Base-by-base conservation (phyloP, 1,284 basidiomycete species). In the Trichosporon sp. region DNA sequence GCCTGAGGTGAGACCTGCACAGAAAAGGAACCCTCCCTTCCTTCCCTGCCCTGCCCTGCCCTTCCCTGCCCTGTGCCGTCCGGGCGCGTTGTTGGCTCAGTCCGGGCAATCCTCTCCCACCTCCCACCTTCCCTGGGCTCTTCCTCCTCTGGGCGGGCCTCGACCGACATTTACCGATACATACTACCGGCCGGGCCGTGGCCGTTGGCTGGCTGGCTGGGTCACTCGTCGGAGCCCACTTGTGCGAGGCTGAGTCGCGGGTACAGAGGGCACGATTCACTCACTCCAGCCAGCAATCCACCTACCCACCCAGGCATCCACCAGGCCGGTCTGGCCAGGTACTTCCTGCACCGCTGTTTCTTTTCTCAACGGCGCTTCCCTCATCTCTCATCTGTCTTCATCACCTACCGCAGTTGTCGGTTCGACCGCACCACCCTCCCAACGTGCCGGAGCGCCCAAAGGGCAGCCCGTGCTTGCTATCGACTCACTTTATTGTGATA, bases 361-460 rank as follows among this genome's bases (percentile, higher is more conserved):
- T 29, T 54, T 52, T 54, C 49, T 54, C 49, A 54, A 54, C 56
- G 33, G 32, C 27, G 49, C 49, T 56, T 10, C 14, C 10, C 16
- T 14, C 56, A 23, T 57, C 19, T 11, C 56, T 57, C 56, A 23
- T 23, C 36, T 57, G 56, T 36, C 31, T 34, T 25, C 32, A 33
- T 32, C 56, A 19, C 14, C 56, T 34, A 33, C 32, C 56, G 21
- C 54, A 34, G 32, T 36, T 33, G 32, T 34, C 56, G 32, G 49
- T 34, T 57, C 32, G 32, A 57, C 56, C 56, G 33, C 33, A 34
- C 56, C 56, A 19, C 29, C 31, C 56, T 57, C 32, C 56, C 32
- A 36, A 57, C 56, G 32, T 23, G 56, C 56, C 56, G 56, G 49
- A 54, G 49, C 56, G 56, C 56, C 56, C 56, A 57, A 57, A 36